These are phyloP conservation scores for Hymenoscyphus linearis DNA, from an alignment of 2,329 filamentous ascomycete genomes.

Conservation along the genomic window DNA sequence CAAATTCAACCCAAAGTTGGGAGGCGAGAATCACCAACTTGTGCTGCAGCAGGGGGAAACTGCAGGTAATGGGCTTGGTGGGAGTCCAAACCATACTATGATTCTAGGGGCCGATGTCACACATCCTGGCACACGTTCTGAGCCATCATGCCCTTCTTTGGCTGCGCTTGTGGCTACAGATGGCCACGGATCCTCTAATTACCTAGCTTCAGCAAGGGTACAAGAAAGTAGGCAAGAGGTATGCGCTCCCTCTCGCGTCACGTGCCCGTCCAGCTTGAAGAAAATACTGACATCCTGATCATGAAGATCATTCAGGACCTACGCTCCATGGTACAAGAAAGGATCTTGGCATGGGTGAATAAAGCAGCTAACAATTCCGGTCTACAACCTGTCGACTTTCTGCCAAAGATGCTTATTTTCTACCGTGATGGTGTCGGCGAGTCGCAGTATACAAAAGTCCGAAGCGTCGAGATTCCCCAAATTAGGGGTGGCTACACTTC, in stretches of 20 bases:
- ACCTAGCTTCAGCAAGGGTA: conserved; percentile 64
- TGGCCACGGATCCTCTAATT: conserved; percentile 47
- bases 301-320: conserved; percentile 34
- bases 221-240: conserved; percentile 38
- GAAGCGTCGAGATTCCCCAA: conserved; percentile 25
- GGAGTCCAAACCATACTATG: conserved; percentile 67
- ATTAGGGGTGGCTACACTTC: conserved; percentile 21
- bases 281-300: not conserved
- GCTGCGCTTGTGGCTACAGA: conserved; percentile 6
- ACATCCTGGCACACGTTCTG: conserved; percentile 51
- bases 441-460: conserved; percentile 29
- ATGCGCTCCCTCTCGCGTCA: not conserved
- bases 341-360: not conserved
- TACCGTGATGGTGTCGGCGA: conserved; percentile 35
- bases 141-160: conserved; percentile 5
- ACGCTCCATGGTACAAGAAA: conserved; percentile 12
- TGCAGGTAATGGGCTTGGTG: conserved; percentile 39
- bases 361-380: not conserved
- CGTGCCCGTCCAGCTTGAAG: not conserved
- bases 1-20: conserved; percentile 74
- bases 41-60: not conserved
- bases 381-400: not conserved
- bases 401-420: not conserved
- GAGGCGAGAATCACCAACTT: conserved; percentile 62
- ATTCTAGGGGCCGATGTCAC: conserved; percentile 82